phyloP scores from a whole-genome alignment of 169 alveolate genomes.

The Plasmodium coatneyi region DNA sequence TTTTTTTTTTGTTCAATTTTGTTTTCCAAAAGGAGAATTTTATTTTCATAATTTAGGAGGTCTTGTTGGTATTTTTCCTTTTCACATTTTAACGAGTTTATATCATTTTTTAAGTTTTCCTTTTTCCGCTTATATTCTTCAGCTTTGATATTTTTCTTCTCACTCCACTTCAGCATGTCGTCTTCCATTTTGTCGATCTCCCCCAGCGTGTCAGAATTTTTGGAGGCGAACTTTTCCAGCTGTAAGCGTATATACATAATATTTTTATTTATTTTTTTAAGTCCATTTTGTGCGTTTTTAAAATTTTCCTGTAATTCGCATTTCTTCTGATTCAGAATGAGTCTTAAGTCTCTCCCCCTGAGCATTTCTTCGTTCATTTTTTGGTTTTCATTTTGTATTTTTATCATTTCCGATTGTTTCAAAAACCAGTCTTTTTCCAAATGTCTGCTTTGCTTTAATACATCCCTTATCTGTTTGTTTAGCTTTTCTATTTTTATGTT shows the following conservation, averaged over 20 bases:
- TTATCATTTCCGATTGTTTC: conserved; percentile 60
- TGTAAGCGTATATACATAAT: conserved; percentile 52
- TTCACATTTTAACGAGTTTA: conserved; percentile 19
- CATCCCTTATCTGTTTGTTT: conserved; percentile 31
- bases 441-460: conserved; percentile 25
- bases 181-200: conserved; percentile 37
- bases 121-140: conserved; percentile 39
- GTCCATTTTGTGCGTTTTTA: not conserved
- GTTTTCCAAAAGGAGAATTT: conserved; percentile 41
- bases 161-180: conserved; percentile 47
- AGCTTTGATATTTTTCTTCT: conserved; percentile 22
- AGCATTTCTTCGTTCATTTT: conserved; percentile 56
- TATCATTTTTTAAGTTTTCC: conserved; percentile 36
- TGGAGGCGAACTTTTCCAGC: conserved; percentile 49
- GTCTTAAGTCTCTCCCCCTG: conserved; percentile 32
- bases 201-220: conserved; percentile 41
- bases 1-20: conserved; percentile 43
- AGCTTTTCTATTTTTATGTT: conserved; percentile 67
- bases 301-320: conserved; percentile 65
- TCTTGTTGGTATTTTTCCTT: conserved; percentile 70
- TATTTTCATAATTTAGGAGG: conserved; percentile 54
- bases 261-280: conserved; percentile 64
- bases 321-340: conserved; percentile 60
- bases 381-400: conserved; percentile 71
- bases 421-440: conserved; percentile 72